Percentiles rank a stretch among this genome's conserved stretches.
Evolutionary conservation across 352 stramenopile species (phyloP).

Genomic region (Globisporangium rhizosaccharum): DNA sequence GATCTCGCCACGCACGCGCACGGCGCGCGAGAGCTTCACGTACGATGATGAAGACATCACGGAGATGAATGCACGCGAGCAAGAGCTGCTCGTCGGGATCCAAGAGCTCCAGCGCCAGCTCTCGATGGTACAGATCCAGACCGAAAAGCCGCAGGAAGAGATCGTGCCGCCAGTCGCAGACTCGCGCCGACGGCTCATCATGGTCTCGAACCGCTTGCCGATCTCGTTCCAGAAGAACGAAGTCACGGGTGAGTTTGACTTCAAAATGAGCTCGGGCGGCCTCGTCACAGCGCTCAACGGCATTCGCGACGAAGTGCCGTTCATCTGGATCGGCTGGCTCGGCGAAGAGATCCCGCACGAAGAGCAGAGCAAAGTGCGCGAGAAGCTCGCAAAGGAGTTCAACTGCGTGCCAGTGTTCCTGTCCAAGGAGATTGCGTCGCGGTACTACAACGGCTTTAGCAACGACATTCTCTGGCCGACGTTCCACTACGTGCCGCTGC

Average conservation of each 20-base stretch:
- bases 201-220: slow-evolving; percentile 89
- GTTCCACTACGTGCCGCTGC: slow-evolving; percentile 89
- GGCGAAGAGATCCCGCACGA: slow-evolving; percentile 83
- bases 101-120: slow-evolving; percentile 89
- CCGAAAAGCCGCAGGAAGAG: slow-evolving; percentile 70
- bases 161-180: slow-evolving; percentile 56
- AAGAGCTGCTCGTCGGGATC: slow-evolving; percentile 89
- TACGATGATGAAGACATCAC: slow-evolving; percentile 58
- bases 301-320: slow-evolving; percentile 84
- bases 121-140: slow-evolving; percentile 82
- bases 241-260: slow-evolving; percentile 79
- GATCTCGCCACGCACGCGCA: slow-evolving; percentile 20
- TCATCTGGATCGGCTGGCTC: slow-evolving; percentile 91
- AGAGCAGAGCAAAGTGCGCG: slow-evolving; percentile 73
- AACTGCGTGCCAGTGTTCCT: slow-evolving; percentile 89
- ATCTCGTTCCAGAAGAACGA: slow-evolving; percentile 87
- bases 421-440: slow-evolving; percentile 80
- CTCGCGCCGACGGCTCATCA: slow-evolving; percentile 73
- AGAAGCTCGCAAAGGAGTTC: slow-evolving; percentile 83
- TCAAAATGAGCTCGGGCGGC: slow-evolving; percentile 85
- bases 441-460: slow-evolving; percentile 92
- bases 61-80: slow-evolving; percentile 78
- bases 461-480: slow-evolving; percentile 91
- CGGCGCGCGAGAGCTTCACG: slow-evolving; percentile 19
- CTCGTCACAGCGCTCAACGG: slow-evolving; percentile 87